Evolutionary conservation across 441 rosid genomes (phyloP).

Genomic region (Erodium moschatum): DNA sequence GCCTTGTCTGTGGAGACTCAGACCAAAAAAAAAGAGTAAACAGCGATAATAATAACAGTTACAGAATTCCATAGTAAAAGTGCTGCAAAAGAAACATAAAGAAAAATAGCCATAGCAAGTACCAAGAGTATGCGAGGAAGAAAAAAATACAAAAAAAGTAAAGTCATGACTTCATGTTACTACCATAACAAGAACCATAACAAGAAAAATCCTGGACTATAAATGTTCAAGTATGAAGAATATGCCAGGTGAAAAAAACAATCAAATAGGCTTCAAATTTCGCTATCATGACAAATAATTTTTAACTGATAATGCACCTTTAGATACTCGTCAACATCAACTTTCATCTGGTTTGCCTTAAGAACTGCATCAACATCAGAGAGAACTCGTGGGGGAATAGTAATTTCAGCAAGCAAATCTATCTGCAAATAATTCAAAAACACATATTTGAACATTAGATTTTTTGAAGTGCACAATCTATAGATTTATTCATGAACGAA

Average conservation of each 20-base stretch:
- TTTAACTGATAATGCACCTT: conserved; percentile 36
- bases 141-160: background rate
- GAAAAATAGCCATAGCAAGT: background rate
- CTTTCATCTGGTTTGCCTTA: conserved; percentile 76
- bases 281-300: background rate
- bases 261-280: no score
- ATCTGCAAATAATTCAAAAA: conserved; percentile 38
- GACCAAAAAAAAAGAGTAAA: background rate
- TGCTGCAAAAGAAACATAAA: background rate
- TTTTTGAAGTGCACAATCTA: background rate
- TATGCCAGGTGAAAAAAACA: background rate
- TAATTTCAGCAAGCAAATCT: conserved; percentile 91
- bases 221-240: background rate
- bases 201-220: background rate
- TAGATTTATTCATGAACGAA: background rate
- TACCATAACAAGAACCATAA: background rate
- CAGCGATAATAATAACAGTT: background rate
- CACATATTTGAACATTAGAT: background rate
- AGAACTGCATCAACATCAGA: conserved; percentile 94
- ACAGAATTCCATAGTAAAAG: background rate
- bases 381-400: conserved; percentile 72
- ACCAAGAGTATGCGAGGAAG: background rate
- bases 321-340: conserved; percentile 90
- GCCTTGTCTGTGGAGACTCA: conserved; percentile 51
- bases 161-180: background rate